Evolutionary conservation across 768 basidiomycete genomes (phyloP), one percentile per base, ranked within the genome.

Genomic region (Mrakia frigida): DNA sequence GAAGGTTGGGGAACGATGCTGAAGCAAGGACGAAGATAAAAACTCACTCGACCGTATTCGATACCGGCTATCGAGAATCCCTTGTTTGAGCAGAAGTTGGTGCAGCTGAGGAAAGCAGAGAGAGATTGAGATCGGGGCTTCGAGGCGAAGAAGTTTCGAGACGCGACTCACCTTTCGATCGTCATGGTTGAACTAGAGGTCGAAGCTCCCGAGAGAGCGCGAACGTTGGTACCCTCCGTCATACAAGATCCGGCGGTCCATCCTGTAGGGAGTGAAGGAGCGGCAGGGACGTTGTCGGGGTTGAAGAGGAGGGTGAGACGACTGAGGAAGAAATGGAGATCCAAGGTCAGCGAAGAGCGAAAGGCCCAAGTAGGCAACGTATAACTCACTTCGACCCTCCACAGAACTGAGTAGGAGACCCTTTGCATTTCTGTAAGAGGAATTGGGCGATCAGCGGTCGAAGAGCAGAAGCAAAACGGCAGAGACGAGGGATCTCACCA

Each of bases 351-450:
- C 56, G 56, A 56, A 56, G 11, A 56, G 56, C 25, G n/a, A 56
- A 14, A 56, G 25, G 4, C 9, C 56, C 7, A 11, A 7, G 56
- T n/a, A 11, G 56, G 18, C 9, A 28, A 28, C 11, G n/a, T 3
- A 11, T 25, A 6, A n/a, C 56, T 56, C 16, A 28, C 56, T 28
- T 56, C 9, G 56, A 56, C n/a, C 56, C 56, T n/a, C 56, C 56
- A 18, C 56, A 56, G 9, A n/a, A 9, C 13, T 25, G 28, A 18
- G 80, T 79, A 9, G 76, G 41, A 11, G 80, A 73, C 6, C 83
- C 83, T 67, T 83, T 82, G 73, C 83, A 84, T 74, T 79, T 81
- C 78, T 84, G 82, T 50, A 74, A 73, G 73, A 53, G 4, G 80
- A 81, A 77, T 80, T 74, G 79, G 77, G 6, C 28, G 52, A 21